A percentile compares a stretch with the other conserved stretches of the same genome.
phyloP scores from a whole-genome alignment of 2,329 filamentous ascomycete genomes.

The Cercospora janseana region DNA sequence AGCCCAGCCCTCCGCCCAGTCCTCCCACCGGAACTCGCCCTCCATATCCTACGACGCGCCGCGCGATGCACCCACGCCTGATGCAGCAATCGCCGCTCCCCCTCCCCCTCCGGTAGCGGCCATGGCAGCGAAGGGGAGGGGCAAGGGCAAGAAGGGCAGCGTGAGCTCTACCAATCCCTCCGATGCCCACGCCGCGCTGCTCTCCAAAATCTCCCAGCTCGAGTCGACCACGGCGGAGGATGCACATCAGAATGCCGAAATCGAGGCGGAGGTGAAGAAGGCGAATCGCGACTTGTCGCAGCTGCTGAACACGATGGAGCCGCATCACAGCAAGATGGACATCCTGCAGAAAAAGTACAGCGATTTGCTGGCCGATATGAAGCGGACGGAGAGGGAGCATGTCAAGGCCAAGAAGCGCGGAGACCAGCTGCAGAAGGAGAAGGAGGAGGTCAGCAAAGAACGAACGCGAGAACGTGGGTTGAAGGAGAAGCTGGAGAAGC shows the following conservation, averaged over 20 bases:
- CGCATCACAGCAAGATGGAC: constrained; percentile 87
- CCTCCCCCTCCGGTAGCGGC: constrained; percentile 45
- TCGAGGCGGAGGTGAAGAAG: constrained; percentile 92
- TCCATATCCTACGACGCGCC: constrained; percentile 29
- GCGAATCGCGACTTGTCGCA: constrained; percentile 87
- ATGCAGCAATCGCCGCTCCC: constrained; percentile 34
- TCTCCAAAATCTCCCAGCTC: constrained; percentile 90
- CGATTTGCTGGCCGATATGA: constrained; percentile 90
- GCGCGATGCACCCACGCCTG: constrained; percentile 25
- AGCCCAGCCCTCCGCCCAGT: constrained; percentile 14
- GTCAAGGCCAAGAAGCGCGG: constrained; percentile 93
- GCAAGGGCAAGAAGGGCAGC: constrained; percentile 55
- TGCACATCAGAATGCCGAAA: constrained; percentile 93
- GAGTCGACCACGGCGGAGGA: constrained; percentile 91
- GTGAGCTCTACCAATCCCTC: constrained; percentile 76
- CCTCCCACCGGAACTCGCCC: constrained; percentile 12
- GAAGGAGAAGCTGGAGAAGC: constrained; percentile 95
- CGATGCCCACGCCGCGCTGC: constrained; percentile 87
- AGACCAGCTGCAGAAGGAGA: constrained; percentile 93
- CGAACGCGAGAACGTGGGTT: constrained; percentile 84
- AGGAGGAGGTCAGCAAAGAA: constrained; percentile 83
- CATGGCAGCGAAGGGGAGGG: constrained; percentile 67
- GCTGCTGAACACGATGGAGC: constrained; percentile 82
- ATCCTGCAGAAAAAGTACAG: constrained; percentile 86
- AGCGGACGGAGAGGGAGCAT: constrained; percentile 89